These are phyloP conservation scores for Amanita fuliginea DNA, from an alignment of 768 basidiomycete genomes.

Conservation along the genomic window DNA sequence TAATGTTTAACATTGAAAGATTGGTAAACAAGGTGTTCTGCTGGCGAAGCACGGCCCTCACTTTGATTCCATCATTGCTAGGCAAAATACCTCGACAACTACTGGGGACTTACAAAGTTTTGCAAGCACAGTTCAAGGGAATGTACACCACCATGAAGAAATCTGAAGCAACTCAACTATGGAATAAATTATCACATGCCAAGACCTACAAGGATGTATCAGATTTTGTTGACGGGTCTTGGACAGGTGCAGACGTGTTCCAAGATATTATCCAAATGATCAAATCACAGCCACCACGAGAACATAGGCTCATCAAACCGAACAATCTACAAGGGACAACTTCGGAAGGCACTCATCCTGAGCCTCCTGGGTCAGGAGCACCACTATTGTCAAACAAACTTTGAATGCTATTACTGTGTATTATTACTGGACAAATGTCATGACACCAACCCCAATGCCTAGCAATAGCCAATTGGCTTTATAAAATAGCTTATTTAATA, in stretches of 20 bases:
- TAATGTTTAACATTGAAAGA: no score
- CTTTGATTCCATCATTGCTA: slow-evolving; percentile 19
- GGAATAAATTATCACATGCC: slow-evolving; percentile 41
- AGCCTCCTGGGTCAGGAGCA: slow-evolving; percentile 41
- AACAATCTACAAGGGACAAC: slow-evolving; percentile 14
- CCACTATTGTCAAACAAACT: slow-evolving; percentile 35
- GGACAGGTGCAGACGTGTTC: slow-evolving; percentile 56
- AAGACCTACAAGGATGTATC: slow-evolving; percentile 51
- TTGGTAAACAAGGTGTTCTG: no score
- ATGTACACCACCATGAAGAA: slow-evolving; percentile 45
- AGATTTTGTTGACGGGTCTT: slow-evolving; percentile 32
- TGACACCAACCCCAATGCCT: slow-evolving; percentile 25
- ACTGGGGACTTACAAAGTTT: slow-evolving; percentile 83
- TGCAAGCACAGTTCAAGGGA: slow-evolving; percentile 73
- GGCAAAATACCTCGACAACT: slow-evolving; percentile 68
- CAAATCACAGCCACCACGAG: slow-evolving; percentile 28
- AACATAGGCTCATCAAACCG: slow-evolving; percentile 22
- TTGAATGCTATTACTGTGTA: slow-evolving; percentile 23
- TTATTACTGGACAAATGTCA: slow-evolving; percentile 30
- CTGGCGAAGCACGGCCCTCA: no score
- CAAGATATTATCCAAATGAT: slow-evolving; percentile 41
- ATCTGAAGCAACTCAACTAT: slow-evolving; percentile 43
- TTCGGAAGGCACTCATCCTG: slow-evolving; percentile 28
- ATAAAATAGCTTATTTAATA: neutral
- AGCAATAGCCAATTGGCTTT: neutral